These are phyloP conservation scores for Citrullus amarus DNA, from an alignment of 306 rosid species.

Conservation along the genomic window DNA sequence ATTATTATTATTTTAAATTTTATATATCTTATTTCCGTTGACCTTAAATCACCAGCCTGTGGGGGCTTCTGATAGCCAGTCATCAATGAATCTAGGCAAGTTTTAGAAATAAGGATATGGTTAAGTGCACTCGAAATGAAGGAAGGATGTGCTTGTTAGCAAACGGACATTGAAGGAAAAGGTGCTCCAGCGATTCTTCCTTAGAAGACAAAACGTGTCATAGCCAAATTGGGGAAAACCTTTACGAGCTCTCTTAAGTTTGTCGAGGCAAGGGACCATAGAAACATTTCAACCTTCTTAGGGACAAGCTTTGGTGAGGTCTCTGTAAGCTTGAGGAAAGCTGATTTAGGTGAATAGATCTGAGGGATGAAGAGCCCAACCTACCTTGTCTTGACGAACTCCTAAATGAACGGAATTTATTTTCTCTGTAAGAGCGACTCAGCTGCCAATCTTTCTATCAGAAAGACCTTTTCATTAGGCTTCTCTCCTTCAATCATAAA, in stretches of 20 bases:
- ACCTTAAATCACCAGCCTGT: neutral
- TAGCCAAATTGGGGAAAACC: neutral
- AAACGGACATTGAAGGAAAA: too few species aligned
- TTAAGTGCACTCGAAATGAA: too few species aligned
- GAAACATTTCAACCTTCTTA: neutral
- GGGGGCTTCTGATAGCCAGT: neutral
- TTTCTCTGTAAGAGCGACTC: neutral
- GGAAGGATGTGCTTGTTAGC: too few species aligned
- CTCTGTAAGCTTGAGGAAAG: conserved; percentile 1
- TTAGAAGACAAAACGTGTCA: neutral
- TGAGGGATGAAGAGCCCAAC: neutral
- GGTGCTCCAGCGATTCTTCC: neutral
- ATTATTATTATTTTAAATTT: too few species aligned
- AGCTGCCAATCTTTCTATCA: neutral
- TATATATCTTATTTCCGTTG: neutral
- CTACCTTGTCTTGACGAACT: neutral
- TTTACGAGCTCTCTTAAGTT: neutral
- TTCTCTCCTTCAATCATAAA: neutral
- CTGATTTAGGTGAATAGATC: neutral
- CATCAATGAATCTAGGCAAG: neutral
- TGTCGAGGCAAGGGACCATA: neutral
- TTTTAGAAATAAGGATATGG: too few species aligned
- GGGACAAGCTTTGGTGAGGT: neutral
- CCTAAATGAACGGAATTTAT: neutral
- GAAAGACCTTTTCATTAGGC: neutral